Evolutionary conservation across 208 protist species (phyloP), one percentile per base, ranked within the genome.

Genomic region (Leishmania guyanensis): DNA sequence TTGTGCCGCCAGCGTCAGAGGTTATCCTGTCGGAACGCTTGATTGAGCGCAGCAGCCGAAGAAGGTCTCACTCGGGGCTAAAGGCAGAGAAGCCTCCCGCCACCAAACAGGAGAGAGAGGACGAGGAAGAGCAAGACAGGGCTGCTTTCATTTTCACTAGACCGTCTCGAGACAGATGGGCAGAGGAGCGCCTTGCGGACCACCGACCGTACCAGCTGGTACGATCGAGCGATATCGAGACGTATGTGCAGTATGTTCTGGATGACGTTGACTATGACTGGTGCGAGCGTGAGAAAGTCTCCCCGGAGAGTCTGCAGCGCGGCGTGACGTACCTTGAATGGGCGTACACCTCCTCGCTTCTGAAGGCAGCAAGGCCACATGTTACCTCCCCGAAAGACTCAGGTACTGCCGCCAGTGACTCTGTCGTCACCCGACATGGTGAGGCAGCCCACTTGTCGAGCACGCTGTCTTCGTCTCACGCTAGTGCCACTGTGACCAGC

Each of bases 221-320:
- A 5, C 80, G 78, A 39, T 87, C 86, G 8, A 9, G 54, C 17
- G 88, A 94, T 72, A 80, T 93, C 68, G 83, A 91, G 78, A 85
- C 77, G n/a, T 83, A 68, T 20, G 87, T 91, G 48, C 62, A 64
- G 12, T 97, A 97, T 83, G 79, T 91, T 0, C 89, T 93, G 39
- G 90, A 95, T 78, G 88, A 91, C 66, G 86, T 83, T 48, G 93
- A 97, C 82, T 92, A 92, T 66, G 78, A 86, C 10, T 97, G 91
- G 92, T 97, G 93, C 75, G 48, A 62, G 29, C 29, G 22, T 9
- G 75, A 93, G 3, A 33, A 68, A 16, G 62, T 94, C 3, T 17
- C 78, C 16, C 79, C 85, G 8, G 82, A 81, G 3, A 80, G 85
- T 22, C 86, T 96, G 56, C 78, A 87, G 77, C 82, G 87, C 3